These are phyloP conservation scores for Termitomyces sp. DNA, from an alignment of 768 basidiomycete genomes.

Conservation along the genomic window DNA sequence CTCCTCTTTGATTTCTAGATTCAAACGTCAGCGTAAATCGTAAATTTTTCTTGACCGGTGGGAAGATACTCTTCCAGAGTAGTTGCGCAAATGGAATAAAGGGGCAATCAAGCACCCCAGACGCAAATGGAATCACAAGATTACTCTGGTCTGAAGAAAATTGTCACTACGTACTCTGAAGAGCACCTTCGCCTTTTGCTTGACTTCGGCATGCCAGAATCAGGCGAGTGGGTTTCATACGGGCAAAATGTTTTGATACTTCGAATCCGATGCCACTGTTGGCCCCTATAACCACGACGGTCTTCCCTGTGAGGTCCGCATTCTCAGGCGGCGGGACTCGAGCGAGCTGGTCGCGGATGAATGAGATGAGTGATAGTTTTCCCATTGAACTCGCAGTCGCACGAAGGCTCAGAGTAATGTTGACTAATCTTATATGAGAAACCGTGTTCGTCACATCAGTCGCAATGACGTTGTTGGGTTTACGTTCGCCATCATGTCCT, in stretches of 20 bases:
- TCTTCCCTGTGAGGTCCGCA: constrained; percentile 37
- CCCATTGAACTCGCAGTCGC: constrained; percentile 11
- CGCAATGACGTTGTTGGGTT: no score
- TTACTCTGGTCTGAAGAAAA: not conserved
- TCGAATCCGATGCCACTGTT: constrained; percentile 50
- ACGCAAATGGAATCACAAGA: no score
- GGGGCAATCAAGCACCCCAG: not conserved
- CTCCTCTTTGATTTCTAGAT: constrained; percentile 22
- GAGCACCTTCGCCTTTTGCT: constrained; percentile 28
- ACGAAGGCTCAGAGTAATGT: not conserved
- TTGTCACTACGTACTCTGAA: constrained; percentile 24
- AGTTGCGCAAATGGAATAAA: not conserved
- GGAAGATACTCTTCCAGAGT: not conserved
- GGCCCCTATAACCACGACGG: constrained; percentile 43
- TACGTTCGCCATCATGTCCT: no score
- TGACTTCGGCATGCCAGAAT: constrained; percentile 35
- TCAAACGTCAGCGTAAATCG: not conserved
- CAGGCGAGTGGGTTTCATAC: constrained; percentile 34
- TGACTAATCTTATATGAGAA: not conserved
- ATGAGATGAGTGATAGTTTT: constrained; percentile 11
- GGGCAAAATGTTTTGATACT: constrained; percentile 39
- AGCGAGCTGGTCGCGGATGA: constrained; percentile 17
- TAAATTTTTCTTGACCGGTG: not conserved
- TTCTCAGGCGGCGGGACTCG: constrained; percentile 23
- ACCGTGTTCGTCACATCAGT: no score